A percentile compares a stretch with the other conserved stretches of the same genome.
These are phyloP conservation scores for Boletus mariae DNA, from an alignment of 1,284 basidiomycete genomes.

Conservation along the genomic window DNA sequence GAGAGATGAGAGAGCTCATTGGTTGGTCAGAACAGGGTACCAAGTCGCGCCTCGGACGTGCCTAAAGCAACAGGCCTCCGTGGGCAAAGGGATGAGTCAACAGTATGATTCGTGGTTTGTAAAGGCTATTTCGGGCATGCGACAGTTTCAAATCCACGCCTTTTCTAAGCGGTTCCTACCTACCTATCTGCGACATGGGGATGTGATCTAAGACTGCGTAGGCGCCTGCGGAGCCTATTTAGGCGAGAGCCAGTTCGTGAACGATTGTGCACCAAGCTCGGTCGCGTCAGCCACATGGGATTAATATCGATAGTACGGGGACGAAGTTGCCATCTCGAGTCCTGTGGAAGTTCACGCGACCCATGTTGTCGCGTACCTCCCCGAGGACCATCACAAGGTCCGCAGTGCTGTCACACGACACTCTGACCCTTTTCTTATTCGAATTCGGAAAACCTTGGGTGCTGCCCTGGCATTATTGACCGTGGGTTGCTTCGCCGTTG, in stretches of 20 bases:
- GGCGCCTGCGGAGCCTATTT: neutral
- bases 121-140: conserved; percentile 17
- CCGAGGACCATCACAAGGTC: conserved; percentile 2
- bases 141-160: conserved; percentile 17
- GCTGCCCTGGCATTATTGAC: neutral
- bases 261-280: neutral
- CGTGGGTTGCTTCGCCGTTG: conserved; percentile 1
- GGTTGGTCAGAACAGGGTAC: conserved; percentile 51
- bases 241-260: conserved; percentile 3
- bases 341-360: conserved; percentile 1
- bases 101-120: conserved; percentile 5
- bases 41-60: conserved; percentile 10
- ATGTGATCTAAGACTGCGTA: neutral
- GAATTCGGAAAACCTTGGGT: conserved; percentile 5
- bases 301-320: conserved; percentile 9
- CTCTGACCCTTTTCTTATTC: conserved; percentile 12
- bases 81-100: conserved; percentile 5
- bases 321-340: conserved; percentile 12
- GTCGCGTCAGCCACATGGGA: conserved; percentile 2
- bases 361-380: conserved; percentile 1
- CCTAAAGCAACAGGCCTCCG: conserved; percentile 11
- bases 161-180: conserved; percentile 5
- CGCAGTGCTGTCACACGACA: conserved; percentile 13
- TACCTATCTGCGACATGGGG: conserved; percentile 19
- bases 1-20: conserved; percentile 70